Base-by-base conservation (phyloP, 1,139 yeast species). In the Suhomyces panamericanus region DNA sequence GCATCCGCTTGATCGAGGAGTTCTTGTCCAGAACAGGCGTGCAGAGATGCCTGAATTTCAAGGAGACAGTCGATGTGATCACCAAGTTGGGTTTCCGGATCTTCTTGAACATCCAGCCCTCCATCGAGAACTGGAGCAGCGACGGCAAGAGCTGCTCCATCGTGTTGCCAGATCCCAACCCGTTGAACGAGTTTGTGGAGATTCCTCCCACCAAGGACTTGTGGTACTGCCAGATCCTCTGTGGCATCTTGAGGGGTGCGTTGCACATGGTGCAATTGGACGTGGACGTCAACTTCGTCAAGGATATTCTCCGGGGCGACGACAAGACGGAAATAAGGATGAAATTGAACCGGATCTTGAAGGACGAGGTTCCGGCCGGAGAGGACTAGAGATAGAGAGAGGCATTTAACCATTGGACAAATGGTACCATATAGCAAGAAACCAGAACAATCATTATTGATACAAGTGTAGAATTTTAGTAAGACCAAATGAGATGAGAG, bases 351-450 rank as follows among this genome's bases (percentile, higher is more conserved):
- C 83, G 77, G 58, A 78, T 89, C 6, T 70, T 93, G 54, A 90
- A 87, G 63, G 99, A 93, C 60, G 99, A 93, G 67, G 86, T 93
- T 37, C 99, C 99, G 8, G 96, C 96, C 7, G 98, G 98, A 16
- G 98, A 93, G 64, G 97, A 91, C 56, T 90, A 34, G 36, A 24
- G 17, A 11, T 13, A 2, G 29, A 24, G 14, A 27, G 36, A 15
- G 29, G 36, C 14, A 14, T 34, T 20, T 27, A 30, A 34, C 26
- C 24, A 34, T 26, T n/a, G 13, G 14, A 32, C 20, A 8, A 20
- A 20, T 20, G 24, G 24, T 20, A 20, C 9, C 20, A 20, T 20
- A 20, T 20, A 20, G 24, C 24, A 20, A 20, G 24, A 20, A 20
- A 20, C 3, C 24, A 20, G 24, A 20, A 6, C 8, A 20, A 7